Conservation (phyloP, 306 rosid genomes). For the Abrus precatorius region DNA sequence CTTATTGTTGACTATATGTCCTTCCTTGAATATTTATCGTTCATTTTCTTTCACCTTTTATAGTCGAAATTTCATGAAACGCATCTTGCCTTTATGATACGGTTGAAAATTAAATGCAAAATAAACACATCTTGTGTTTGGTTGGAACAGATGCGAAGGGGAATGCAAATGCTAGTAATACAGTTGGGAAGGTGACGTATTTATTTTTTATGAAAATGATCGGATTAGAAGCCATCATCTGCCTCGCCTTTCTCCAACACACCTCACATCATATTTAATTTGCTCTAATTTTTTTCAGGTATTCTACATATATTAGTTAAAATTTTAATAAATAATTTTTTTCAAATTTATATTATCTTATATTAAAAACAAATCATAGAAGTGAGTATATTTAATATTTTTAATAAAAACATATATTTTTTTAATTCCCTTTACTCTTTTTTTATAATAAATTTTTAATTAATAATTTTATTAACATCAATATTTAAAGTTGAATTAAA, state of each 20-base stretch:
- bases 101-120: slow-evolving; percentile 60
- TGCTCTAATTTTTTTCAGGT: too few species aligned
- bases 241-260: background rate
- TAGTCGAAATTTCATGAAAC: background rate
- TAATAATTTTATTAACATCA: too few species aligned
- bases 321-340: too few species aligned
- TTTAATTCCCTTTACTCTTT: background rate
- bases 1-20: background rate
- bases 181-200: slow-evolving; percentile 54
- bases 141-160: slow-evolving; percentile 36
- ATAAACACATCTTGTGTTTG: slow-evolving; percentile 43
- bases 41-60: background rate
- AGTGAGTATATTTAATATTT: too few species aligned
- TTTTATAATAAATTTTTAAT: background rate
- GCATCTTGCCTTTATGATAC: background rate
- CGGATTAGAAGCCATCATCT: background rate
- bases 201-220: background rate
- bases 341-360: too few species aligned
- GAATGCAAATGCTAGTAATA: background rate
- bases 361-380: too few species aligned
- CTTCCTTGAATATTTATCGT: background rate
- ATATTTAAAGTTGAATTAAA: too few species aligned
- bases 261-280: slow-evolving; percentile 28
- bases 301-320: too few species aligned
- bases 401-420: too few species aligned